These are phyloP conservation scores for Spathaspora hagerdaliae DNA, from an alignment of 805 yeast genomes.

Conservation along the genomic window DNA sequence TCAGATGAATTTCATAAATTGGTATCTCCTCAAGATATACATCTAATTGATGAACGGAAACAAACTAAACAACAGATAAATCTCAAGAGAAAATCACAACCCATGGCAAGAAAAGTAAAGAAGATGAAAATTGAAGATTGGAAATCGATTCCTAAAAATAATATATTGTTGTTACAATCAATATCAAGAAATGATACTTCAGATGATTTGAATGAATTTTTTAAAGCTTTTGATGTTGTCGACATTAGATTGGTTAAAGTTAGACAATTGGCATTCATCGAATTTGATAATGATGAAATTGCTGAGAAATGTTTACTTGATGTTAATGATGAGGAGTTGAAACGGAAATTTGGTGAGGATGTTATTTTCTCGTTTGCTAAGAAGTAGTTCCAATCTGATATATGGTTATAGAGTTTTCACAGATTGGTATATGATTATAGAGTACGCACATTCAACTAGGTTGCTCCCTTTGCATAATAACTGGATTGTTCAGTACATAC, in stretches of 20 bases:
- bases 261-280: constrained; percentile 75
- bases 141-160: constrained; percentile 60
- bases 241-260: constrained; percentile 65
- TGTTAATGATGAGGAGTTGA: constrained; percentile 6
- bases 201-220: constrained; percentile 28
- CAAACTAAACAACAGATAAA: constrained; percentile 9
- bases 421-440: too few relatives aligned
- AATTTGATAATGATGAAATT: constrained; percentile 53
- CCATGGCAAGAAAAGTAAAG: constrained; percentile 12
- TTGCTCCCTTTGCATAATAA: too few relatives aligned
- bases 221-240: constrained; percentile 51
- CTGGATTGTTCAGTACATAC: too few relatives aligned
- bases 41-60: constrained; percentile 13
- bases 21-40: too few relatives aligned
- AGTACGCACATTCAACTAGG: too few relatives aligned
- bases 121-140: constrained; percentile 16
- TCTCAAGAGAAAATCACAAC: constrained; percentile 2
- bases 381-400: constrained; percentile 13
- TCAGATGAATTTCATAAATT: constrained; percentile 37
- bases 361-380: constrained; percentile 32
- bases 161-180: constrained; percentile 61
- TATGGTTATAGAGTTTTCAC: too few relatives aligned
- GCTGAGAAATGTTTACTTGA: constrained; percentile 38
- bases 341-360: constrained; percentile 15
- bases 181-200: constrained; percentile 37